phyloP scores from a whole-genome alignment of 208 protist genomes.

The Wallacemonas collosoma region DNA sequence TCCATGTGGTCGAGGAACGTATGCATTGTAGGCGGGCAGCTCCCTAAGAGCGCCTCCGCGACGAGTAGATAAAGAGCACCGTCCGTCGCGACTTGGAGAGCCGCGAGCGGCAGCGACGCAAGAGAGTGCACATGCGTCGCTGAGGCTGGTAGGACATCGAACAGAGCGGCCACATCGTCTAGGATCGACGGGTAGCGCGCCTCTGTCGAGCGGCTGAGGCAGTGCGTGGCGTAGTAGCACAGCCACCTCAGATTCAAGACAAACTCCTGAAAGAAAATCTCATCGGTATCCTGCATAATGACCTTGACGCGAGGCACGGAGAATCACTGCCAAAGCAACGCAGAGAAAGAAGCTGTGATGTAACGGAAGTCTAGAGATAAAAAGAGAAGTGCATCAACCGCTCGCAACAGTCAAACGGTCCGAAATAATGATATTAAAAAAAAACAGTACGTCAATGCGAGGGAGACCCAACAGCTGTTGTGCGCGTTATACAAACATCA shows the following conservation, averaged over 20 bases:
- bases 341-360: constrained; percentile 1
- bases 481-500: no score
- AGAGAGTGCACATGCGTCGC: constrained; percentile 34
- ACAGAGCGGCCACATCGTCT: constrained; percentile 23
- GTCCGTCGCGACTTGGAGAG: constrained; percentile 46
- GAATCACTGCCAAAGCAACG: no score
- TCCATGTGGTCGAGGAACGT: constrained; percentile 49
- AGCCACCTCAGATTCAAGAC: constrained; percentile 73
- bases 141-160: constrained; percentile 22
- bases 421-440: no score
- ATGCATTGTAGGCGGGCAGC: constrained; percentile 77
- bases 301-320: neutral
- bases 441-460: no score
- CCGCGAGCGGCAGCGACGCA: constrained; percentile 41
- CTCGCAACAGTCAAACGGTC: no score
- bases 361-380: neutral
- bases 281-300: constrained; percentile 1
- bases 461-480: no score
- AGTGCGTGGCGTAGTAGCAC: constrained; percentile 38
- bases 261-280: constrained; percentile 65
- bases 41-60: constrained; percentile 61
- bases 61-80: constrained; percentile 69
- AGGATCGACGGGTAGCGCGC: constrained; percentile 44
- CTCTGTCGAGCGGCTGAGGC: constrained; percentile 51
- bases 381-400: neutral